Conservation (phyloP, 768 basidiomycete species). For the Sistotremastrum niveocremeum region DNA sequence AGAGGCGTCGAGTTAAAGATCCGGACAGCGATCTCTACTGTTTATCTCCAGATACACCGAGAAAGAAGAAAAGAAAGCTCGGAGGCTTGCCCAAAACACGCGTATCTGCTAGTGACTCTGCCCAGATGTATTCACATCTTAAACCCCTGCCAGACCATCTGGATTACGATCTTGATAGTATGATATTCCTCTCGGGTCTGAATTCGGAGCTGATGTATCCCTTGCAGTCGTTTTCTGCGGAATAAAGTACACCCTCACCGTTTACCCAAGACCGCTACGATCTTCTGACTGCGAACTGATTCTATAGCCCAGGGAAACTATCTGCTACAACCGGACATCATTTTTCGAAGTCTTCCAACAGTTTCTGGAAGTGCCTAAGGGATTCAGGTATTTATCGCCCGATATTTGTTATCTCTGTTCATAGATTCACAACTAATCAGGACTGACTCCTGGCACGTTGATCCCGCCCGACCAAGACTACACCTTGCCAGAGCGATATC, state of each 20-base stretch:
- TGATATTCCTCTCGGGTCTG: conserved; percentile 6
- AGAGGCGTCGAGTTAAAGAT: no score
- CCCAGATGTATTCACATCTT: conserved; percentile 40
- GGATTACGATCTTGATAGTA: conserved; percentile 42
- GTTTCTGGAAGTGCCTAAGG: conserved; percentile 68
- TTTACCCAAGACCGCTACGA: neutral
- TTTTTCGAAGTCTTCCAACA: conserved; percentile 67
- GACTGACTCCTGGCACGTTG: conserved; percentile 44
- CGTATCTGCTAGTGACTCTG: conserved; percentile 19
- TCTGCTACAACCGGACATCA: conserved; percentile 66
- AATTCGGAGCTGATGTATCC: no score
- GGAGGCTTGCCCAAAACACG: no score
- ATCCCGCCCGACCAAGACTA: conserved; percentile 46
- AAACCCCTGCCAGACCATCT: conserved; percentile 39
- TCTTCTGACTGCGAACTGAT: neutral
- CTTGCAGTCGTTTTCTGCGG: conserved; percentile 66
- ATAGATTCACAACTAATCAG: neutral
- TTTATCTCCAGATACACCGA: no score
- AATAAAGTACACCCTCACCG: conserved; percentile 45
- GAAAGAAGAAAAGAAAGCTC: no score
- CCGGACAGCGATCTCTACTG: no score
- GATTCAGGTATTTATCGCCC: conserved; percentile 34
- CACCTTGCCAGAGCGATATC: conserved; percentile 42
- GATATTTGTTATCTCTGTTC: neutral
- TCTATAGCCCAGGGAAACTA: conserved; percentile 45